Conservation (phyloP, 192 early-diverging fungal genomes). For the Backusella psychrophila region DNA sequence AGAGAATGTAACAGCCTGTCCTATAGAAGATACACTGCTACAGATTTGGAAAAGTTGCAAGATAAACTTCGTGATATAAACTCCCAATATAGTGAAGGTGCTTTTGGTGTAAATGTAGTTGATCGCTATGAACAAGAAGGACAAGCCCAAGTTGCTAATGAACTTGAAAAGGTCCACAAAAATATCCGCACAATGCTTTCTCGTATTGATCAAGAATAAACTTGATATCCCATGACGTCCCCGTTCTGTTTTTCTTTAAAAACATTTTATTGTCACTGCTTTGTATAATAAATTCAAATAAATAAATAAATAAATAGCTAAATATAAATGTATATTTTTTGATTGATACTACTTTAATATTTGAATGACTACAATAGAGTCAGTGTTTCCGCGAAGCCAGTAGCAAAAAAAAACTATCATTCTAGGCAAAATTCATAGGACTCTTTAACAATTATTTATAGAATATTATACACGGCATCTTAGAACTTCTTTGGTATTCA, state of each 20-base stretch:
- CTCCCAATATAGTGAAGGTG: conserved; percentile 8
- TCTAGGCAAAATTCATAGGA: too few species aligned
- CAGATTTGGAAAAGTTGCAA: conserved; percentile 11
- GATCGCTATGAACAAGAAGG: conserved; percentile 15
- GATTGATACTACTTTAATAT: background rate
- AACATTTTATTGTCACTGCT: background rate
- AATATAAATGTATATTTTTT: background rate
- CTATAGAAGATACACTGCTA: conserved; percentile 9
- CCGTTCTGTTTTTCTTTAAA: background rate
- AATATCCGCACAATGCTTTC: conserved; percentile 14
- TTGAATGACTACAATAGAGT: background rate
- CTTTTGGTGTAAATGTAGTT: background rate
- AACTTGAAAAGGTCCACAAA: conserved; percentile 17
- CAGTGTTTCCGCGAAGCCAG: background rate
- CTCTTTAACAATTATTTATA: too few species aligned
- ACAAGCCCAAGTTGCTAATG: conserved; percentile 13
- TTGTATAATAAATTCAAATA: background rate
- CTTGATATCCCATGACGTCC: too few species aligned
- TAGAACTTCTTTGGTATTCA: background rate
- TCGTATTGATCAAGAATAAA: conserved; percentile 4
- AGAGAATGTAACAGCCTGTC: conserved; percentile 8
- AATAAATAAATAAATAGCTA: background rate
- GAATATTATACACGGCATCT: too few species aligned
- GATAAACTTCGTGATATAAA: conserved; percentile 6
- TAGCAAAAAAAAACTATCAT: too few species aligned